A percentile compares a stretch with the other conserved stretches of the same genome.
phyloP scores from a whole-genome alignment of 805 yeast genomes.

The Sungouiozyma intestinalis region DNA sequence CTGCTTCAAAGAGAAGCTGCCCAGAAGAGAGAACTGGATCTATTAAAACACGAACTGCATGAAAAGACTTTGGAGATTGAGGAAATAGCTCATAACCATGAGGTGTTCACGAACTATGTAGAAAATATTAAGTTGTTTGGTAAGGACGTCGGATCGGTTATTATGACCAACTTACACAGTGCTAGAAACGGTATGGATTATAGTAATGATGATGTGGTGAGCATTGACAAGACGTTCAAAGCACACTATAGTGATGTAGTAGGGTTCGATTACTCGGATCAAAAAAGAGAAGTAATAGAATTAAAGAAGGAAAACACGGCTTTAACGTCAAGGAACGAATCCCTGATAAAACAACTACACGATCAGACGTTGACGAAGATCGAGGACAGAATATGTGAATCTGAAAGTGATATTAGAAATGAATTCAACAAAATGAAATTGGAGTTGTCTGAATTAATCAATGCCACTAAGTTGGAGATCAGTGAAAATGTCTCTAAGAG shows the following conservation, averaged over 20 bases:
- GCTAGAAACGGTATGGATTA: neutral
- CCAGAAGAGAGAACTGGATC: neutral
- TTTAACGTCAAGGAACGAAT: neutral
- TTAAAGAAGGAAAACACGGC: neutral
- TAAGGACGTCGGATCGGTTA: neutral
- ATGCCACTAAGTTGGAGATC: neutral
- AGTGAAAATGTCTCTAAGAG: neutral
- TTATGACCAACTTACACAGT: neutral
- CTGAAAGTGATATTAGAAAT: neutral
- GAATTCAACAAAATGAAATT: neutral
- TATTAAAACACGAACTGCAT: neutral
- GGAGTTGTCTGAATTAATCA: neutral
- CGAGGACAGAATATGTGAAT: neutral
- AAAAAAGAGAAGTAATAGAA: neutral
- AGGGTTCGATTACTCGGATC: neutral
- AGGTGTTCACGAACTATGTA: neutral
- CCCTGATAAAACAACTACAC: neutral
- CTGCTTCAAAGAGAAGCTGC: neutral
- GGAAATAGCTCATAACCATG: neutral
- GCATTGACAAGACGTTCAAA: neutral
- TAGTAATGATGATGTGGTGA: neutral
- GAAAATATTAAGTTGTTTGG: slow-evolving; percentile 1
- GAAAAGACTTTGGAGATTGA: neutral
- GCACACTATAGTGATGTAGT: neutral
- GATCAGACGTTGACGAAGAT: neutral